phyloP scores from a whole-genome alignment of 371 early-diverging fungal genomes.

The Apophysomyces trapeziformis region DNA sequence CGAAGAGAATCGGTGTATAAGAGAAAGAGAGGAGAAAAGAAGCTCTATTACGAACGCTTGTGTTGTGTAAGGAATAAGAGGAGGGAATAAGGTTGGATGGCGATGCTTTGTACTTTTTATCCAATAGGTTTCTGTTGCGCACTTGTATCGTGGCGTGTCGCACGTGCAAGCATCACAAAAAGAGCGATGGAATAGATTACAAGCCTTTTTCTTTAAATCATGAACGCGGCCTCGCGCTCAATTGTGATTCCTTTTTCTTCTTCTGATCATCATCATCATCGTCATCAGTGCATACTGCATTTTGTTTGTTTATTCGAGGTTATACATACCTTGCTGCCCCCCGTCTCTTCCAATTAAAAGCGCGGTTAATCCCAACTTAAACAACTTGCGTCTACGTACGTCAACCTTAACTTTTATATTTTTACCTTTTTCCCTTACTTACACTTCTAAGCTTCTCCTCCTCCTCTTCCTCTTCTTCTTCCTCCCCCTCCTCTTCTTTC shows the following conservation, averaged over 20 bases:
- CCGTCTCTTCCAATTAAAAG: neutral
- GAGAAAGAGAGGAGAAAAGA: neutral
- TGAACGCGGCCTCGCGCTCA: neutral
- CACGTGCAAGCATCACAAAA: conserved; percentile 9
- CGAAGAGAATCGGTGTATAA: neutral
- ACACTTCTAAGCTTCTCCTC: neutral
- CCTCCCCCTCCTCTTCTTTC: neutral
- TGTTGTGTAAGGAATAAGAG: no score
- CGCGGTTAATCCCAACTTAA: conserved; percentile 12
- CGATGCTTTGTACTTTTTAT: neutral
- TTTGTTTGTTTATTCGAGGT: neutral
- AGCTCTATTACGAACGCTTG: no score
- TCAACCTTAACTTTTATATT: neutral
- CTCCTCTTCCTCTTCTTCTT: conserved; percentile 7
- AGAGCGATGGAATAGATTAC: conserved; percentile 1
- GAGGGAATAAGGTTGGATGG: neutral
- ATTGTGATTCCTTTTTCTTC: neutral
- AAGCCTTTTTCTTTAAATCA: neutral
- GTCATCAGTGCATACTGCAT: no score
- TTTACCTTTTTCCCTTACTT: conserved; percentile 9
- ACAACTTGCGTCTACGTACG: conserved; percentile 12
- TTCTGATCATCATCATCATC: neutral
- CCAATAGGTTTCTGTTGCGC: conserved; percentile 7
- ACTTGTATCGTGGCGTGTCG: conserved; percentile 4
- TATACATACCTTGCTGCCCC: neutral